These are phyloP conservation scores for Capsicum pubescens DNA, from an alignment of 257 asterid species.

Conservation along the genomic window DNA sequence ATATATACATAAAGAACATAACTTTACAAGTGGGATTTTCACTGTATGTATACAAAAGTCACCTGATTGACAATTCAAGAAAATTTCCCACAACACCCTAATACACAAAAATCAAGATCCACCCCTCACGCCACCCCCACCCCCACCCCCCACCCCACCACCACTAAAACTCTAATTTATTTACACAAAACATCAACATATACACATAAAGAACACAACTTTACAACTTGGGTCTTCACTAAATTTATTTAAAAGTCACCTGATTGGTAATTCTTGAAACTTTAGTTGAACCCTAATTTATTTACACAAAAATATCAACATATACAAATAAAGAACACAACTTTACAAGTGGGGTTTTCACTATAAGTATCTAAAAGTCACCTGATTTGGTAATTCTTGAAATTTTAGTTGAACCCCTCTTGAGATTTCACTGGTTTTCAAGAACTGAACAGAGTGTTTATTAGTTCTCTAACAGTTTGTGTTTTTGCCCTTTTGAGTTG, in stretches of 20 bases:
- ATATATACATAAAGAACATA: not conserved
- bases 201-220: no score
- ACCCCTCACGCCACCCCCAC: not conserved
- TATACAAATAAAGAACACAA: not conserved
- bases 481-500: slow-evolving; percentile 3
- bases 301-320: slow-evolving; percentile 13
- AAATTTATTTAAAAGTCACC: no score
- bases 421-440: slow-evolving; percentile 13
- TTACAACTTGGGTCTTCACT: no score
- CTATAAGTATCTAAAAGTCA: not conserved
- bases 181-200: no score
- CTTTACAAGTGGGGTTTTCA: slow-evolving; percentile 23
- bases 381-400: slow-evolving; percentile 31
- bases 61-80: slow-evolving; percentile 27
- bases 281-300: slow-evolving; percentile 3
- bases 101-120: not conserved
- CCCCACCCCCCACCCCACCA: no score
- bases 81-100: no score
- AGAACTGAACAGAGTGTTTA: not conserved
- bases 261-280: no score
- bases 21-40: slow-evolving; percentile 23
- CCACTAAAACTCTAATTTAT: no score
- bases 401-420: not conserved
- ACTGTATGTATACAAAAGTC: not conserved
- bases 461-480: not conserved